These are phyloP conservation scores for Neckera pumila DNA, from an alignment of 225 moss, liverwort and hornwort genomes.

Conservation along the genomic window DNA sequence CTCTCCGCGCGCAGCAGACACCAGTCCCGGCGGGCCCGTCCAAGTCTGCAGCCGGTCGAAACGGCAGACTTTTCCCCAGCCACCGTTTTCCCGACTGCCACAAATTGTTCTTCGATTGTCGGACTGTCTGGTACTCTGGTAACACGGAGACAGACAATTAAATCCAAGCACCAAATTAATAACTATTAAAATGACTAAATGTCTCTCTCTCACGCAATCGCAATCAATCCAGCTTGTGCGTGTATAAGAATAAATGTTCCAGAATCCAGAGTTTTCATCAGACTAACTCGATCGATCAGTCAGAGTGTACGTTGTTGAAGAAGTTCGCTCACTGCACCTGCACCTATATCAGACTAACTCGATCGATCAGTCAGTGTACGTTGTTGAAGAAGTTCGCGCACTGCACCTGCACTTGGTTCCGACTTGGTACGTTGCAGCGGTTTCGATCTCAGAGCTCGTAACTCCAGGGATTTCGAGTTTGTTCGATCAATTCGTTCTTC, in stretches of 20 bases:
- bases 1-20: background rate
- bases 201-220: no score
- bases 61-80: background rate
- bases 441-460: background rate
- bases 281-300: background rate
- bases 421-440: no score
- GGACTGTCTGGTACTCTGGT: background rate
- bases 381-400: background rate
- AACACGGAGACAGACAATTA: background rate
- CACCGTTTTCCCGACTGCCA: background rate
- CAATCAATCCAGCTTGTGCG: background rate
- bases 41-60: background rate
- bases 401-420: background rate
- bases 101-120: background rate
- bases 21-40: background rate
- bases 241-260: background rate
- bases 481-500: background rate
- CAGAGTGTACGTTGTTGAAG: background rate
- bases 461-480: background rate
- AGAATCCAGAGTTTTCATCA: background rate
- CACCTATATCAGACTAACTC: no score
- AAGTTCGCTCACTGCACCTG: background rate
- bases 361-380: background rate
- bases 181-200: background rate
- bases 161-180: background rate